Evolutionary conservation across 495 filamentous ascomycete species (phyloP).

Genomic region (Podospora pseudocomata): DNA sequence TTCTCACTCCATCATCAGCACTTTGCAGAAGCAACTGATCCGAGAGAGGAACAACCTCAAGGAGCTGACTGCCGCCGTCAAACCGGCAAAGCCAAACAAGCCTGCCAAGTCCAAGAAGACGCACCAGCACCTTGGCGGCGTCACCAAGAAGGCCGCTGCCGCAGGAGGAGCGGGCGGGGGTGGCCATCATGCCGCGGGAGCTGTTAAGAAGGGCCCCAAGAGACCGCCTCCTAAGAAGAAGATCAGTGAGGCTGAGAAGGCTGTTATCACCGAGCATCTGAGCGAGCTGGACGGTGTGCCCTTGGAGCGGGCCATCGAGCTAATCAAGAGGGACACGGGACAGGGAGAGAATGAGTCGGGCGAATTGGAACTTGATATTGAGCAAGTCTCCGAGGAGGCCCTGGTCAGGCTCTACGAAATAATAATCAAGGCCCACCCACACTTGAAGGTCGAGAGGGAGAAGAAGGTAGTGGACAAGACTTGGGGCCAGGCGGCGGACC

Average conservation of each 20-base stretch:
- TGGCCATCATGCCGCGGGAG: slow-evolving; percentile 24
- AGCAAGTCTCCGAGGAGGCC: slow-evolving; percentile 70
- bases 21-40: slow-evolving; percentile 48
- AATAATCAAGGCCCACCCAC: slow-evolving; percentile 63
- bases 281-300: slow-evolving; percentile 66
- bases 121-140: slow-evolving; percentile 14
- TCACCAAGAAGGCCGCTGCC: slow-evolving; percentile 30
- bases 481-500: slow-evolving; percentile 24
- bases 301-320: slow-evolving; percentile 75
- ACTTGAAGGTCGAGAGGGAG: slow-evolving; percentile 42
- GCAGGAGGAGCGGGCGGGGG: slow-evolving; percentile 13
- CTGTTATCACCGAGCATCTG: slow-evolving; percentile 78
- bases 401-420: slow-evolving; percentile 73
- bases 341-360: slow-evolving; percentile 75
- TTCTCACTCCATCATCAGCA: slow-evolving; percentile 44
- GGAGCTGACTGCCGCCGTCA: slow-evolving; percentile 32
- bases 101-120: slow-evolving; percentile 30
- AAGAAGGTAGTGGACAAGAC: slow-evolving; percentile 16
- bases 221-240: slow-evolving; percentile 52
- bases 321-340: slow-evolving; percentile 84
- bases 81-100: slow-evolving; percentile 43
- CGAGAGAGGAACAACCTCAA: slow-evolving; percentile 46
- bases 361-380: slow-evolving; percentile 89
- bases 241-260: slow-evolving; percentile 73
- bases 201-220: slow-evolving; percentile 45